Evolutionary conservation across 1,139 yeast species (phyloP).

Genomic region (Tardiomyces digboiensis): DNA sequence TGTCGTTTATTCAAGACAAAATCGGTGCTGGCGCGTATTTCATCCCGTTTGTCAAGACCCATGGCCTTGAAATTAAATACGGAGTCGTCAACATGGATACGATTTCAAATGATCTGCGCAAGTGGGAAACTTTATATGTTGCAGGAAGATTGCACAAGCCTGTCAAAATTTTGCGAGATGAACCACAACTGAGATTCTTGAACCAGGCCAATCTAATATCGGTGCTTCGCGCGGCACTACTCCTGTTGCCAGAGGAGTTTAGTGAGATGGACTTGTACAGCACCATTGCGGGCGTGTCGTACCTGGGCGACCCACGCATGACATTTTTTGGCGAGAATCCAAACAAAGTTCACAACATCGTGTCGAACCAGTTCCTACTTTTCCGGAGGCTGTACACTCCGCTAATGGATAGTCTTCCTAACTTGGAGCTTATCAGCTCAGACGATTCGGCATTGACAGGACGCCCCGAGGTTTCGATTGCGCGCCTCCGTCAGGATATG

Average conservation of each 20-base stretch:
- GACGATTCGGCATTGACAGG: conserved; percentile 1
- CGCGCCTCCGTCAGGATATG: conserved; percentile 28
- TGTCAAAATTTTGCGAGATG: conserved; percentile 61
- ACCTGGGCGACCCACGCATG: conserved; percentile 88
- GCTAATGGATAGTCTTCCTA: conserved; percentile 38
- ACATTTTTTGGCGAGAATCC: conserved; percentile 88
- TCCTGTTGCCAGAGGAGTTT: conserved; percentile 44
- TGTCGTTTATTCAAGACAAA: conserved; percentile 48
- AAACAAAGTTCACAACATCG: conserved; percentile 77
- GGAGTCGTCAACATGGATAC: conserved; percentile 68
- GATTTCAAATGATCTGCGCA: conserved; percentile 55
- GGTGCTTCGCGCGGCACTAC: conserved; percentile 67
- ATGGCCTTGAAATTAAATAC: conserved; percentile 63
- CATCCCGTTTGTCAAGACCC: conserved; percentile 74
- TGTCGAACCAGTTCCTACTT: conserved; percentile 56
- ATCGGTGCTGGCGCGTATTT: conserved; percentile 91
- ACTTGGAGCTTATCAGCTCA: conserved; percentile 18
- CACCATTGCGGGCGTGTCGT: conserved; percentile 72
- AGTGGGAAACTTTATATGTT: conserved; percentile 79
- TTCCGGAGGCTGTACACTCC: conserved; percentile 72
- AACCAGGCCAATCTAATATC: conserved; percentile 71
- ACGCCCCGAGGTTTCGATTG: conserved; percentile 12
- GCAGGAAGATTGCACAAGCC: conserved; percentile 97
- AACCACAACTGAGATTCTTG: conserved; percentile 49
- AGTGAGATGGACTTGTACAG: conserved; percentile 61